phyloP scores from a whole-genome alignment of 768 basidiomycete species.

The Termitomyces sp. region DNA sequence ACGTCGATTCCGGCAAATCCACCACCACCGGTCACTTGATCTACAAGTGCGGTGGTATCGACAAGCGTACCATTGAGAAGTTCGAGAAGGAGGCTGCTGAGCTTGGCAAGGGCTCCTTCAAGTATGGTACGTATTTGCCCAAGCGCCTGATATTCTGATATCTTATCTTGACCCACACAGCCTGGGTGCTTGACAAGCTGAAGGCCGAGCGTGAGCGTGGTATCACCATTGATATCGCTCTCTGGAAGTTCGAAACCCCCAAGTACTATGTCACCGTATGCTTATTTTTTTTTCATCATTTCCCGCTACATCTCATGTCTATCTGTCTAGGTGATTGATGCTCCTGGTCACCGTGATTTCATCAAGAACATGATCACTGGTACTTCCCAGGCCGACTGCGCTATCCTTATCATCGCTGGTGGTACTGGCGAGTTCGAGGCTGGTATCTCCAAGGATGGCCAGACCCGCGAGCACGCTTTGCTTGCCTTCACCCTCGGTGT shows the following conservation, averaged over 20 bases:
- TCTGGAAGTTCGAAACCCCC: conserved; percentile 99
- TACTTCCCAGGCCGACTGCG: conserved; percentile 99
- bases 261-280: conserved; percentile 89
- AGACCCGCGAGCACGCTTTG: conserved; percentile 99
- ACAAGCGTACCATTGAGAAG: conserved; percentile 99
- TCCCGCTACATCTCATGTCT: conserved; percentile 9
- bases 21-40: conserved; percentile 99
- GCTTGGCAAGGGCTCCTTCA: conserved; percentile 98
- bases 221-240: conserved; percentile 99
- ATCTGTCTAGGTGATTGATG: conserved; percentile 83
- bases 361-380: conserved; percentile 99
- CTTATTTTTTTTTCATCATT: conserved; percentile 13
- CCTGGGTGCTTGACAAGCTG: conserved; percentile 99
- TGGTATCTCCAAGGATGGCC: conserved; percentile 99
- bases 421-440: conserved; percentile 99
- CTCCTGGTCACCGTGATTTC: conserved; percentile 99
- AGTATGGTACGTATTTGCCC: conserved; percentile 67
- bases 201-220: conserved; percentile 99
- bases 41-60: conserved; percentile 99
- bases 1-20: conserved; percentile 99
- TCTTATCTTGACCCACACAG: conserved; percentile 35
- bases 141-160: conserved; percentile 16
- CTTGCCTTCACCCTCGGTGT: conserved; percentile 99
- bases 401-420: conserved; percentile 98
- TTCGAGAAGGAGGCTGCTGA: conserved; percentile 99